Conservation (phyloP, 2,329 filamentous ascomycete genomes). For the Dendryphion nanum region DNA sequence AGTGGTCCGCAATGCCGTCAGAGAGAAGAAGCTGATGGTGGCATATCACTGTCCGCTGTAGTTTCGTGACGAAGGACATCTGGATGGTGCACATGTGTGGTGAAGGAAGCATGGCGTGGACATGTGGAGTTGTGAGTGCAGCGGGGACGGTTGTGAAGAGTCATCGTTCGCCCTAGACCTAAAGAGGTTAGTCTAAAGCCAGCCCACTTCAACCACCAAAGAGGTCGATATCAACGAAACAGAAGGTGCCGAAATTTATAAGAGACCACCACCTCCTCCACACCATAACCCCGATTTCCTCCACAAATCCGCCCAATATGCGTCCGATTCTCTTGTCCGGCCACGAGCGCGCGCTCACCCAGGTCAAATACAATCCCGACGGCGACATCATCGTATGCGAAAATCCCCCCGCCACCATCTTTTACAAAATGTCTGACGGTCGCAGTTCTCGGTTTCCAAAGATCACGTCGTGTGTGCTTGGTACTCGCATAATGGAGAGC, state of each 20-base stretch:
- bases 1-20: too few relatives aligned
- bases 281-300: constrained; percentile 8
- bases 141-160: too few relatives aligned
- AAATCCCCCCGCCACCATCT: neutral
- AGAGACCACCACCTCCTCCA: constrained; percentile 16
- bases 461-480: constrained; percentile 74
- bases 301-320: constrained; percentile 55
- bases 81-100: too few relatives aligned
- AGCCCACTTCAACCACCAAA: too few relatives aligned
- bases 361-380: constrained; percentile 82
- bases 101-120: too few relatives aligned
- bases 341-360: constrained; percentile 94
- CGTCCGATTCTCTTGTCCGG: constrained; percentile 94
- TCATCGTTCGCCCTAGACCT: too few relatives aligned
- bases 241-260: constrained; percentile 25
- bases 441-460: constrained; percentile 81
- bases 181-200: too few relatives aligned
- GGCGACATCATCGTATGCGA: constrained; percentile 74
- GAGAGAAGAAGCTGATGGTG: too few relatives aligned
- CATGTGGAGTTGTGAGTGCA: too few relatives aligned
- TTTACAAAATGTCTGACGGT: neutral
- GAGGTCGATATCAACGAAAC: constrained; percentile 25
- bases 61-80: too few relatives aligned
- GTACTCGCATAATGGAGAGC: constrained; percentile 85
- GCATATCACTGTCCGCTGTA: too few relatives aligned